Evolutionary conservation across 176 grass and related monocot genomes (phyloP), one percentile per base, ranked within the genome.

Genomic region (Triticum timopheevii): DNA sequence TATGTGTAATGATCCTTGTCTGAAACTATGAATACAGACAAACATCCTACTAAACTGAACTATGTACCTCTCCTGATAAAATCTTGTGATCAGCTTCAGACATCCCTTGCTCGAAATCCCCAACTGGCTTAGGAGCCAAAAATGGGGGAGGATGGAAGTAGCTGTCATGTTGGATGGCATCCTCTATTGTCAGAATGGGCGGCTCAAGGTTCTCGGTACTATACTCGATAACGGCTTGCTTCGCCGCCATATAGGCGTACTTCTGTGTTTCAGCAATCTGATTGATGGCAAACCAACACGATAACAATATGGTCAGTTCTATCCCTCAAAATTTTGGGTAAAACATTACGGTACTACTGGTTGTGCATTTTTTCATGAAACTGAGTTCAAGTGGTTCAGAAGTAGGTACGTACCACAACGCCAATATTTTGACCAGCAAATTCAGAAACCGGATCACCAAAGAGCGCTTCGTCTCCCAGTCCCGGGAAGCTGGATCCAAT

Each of bases 21-120:
- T 58, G 54, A 59, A 59, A 59, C 19, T 22, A 59, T 22, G 54
- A 59, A 59, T 59, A 3, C 20, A 2, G 58, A 13, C 28, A 22
- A 25, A 31, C 1, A 80, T 28, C 33, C 52, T 17, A 30, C 54
- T 59, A 36, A 30, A n/a, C 54, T 4, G 12, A 44, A 76, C 0
- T 23, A 5, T 20, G 24, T 90, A 94, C 95, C 92, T 97, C 90
- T 31, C 65, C 90, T 22, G 86, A 90, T 44, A 91, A 74, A 49
- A 98, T 95, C 83, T 93, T 95, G 69, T 98, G 95, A 73, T 98
- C 93, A 90, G 95, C 95, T 87, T 93, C 89, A 63, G 86, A 87
- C 95, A 98, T 95, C 80, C 93, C 95, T 86, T 92, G 42, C 19
- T 90, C 85, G 54, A 92, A 90, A 44, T 98, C 86, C 35, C 96